phyloP scores from a whole-genome alignment of 345 rosid genomes.

The Eucalyptus erythrocorys region DNA sequence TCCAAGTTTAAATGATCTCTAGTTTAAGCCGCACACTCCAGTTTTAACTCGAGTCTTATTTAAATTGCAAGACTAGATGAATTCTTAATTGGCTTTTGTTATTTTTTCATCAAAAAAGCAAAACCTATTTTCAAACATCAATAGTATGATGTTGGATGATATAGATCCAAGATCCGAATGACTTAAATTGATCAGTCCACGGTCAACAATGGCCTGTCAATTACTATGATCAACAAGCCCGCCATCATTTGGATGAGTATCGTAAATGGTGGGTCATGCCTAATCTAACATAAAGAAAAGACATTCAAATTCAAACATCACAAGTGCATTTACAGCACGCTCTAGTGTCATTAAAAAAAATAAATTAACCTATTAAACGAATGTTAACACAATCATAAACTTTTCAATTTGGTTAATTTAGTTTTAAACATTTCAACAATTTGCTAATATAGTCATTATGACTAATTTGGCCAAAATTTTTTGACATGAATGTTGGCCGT shows the following conservation, averaged over 20 bases:
- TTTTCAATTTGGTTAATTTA: not conserved
- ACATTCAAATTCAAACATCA: too few relatives aligned
- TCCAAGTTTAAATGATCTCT: not conserved
- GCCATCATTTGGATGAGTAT: not conserved
- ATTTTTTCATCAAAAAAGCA: not conserved
- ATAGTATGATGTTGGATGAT: not conserved
- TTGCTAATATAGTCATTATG: not conserved
- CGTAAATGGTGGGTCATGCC: too few relatives aligned
- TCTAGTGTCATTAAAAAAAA: too few relatives aligned
- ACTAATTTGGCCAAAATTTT: not conserved
- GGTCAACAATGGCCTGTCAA: not conserved
- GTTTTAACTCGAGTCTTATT: too few relatives aligned
- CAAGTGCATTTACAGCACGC: too few relatives aligned
- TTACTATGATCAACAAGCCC: not conserved
- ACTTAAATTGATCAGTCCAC: not conserved
- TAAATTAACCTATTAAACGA: too few relatives aligned
- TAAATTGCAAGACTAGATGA: not conserved
- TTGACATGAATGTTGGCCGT: accelerated
- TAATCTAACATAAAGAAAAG: too few relatives aligned
- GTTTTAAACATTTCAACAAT: not conserved
- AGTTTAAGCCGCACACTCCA: not conserved
- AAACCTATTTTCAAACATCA: not conserved
- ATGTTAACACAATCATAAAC: too few relatives aligned
- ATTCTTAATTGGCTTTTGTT: not conserved
- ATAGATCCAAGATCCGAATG: not conserved